Percentiles rank a stretch among this genome's conserved stretches.
phyloP scores from a whole-genome alignment of 2,329 filamentous ascomycete species.

The Cryphonectria parasitica region DNA sequence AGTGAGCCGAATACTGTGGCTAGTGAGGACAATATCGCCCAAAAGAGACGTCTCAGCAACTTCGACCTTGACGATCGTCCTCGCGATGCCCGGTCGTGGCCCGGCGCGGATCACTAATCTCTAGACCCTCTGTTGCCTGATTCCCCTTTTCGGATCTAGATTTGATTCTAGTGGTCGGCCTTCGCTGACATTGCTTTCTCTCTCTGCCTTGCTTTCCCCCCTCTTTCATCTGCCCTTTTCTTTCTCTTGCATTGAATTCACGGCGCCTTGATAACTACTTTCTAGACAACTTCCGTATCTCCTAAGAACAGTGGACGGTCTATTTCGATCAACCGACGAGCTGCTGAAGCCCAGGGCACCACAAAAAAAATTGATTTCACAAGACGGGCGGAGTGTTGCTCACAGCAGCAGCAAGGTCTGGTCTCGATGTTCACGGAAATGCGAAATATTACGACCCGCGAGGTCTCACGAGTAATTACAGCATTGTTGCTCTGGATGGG shows the following conservation, averaged over 20 bases:
- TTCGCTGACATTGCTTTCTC: neutral
- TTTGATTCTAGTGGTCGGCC: no score
- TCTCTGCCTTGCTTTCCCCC: neutral
- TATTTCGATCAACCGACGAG: neutral
- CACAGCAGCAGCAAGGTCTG: neutral
- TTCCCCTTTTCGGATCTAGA: neutral
- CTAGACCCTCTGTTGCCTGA: neutral
- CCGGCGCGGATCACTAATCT: neutral
- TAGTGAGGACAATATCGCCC: neutral
- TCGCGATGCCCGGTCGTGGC: neutral
- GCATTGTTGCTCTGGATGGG: neutral
- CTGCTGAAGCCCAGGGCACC: no score
- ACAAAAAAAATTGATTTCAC: neutral
- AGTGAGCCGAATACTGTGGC: neutral
- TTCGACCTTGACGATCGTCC: neutral
- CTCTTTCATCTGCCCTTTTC: neutral
- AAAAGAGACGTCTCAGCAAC: slow-evolving; percentile 2
- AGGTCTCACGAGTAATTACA: neutral
- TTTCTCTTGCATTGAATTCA: neutral
- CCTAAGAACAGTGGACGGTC: neutral
- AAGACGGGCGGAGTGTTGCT: neutral
- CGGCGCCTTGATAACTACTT: neutral
- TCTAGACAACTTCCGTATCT: neutral
- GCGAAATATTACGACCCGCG: neutral
- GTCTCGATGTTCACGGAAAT: neutral